Evolutionary conservation across 257 asterid genomes (phyloP), one percentile per base, ranked within the genome.

Genomic region (Solanum chiquidenum): DNA sequence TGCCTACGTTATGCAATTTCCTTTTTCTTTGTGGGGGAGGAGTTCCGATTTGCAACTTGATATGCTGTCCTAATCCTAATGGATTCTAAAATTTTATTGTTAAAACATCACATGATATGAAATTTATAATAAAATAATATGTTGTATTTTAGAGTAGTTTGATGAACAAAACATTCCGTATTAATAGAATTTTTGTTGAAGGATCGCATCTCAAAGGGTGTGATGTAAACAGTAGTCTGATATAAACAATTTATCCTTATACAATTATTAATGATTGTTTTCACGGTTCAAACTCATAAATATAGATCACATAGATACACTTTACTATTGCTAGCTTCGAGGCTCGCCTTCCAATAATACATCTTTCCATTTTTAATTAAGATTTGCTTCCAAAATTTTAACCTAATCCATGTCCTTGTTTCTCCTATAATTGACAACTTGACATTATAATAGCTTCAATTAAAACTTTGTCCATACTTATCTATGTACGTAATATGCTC

Each of bases 231-330:
- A 14, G 1, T 49, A 49, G 0, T 49, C 0, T 49, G 18, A 49
- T n/a, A n/a, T 62, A 23, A 0, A n/a, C 0, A 9, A 0, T n/a
- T 10, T 23, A 62, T 62, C 1, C 1, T 62, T 9, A 21, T 60
- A 4, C 0, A 18, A 20, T 1, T 58, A 52, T 52, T 52, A 0
- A 14, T 52, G 0, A 52, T 14, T 52, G 1, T 52, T 52, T 52
- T 52, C 4, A 6, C 23, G 0, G 7, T 7, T 52, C 23, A 52
- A 52, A 52, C 4, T 52, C 23, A 5, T 52, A 14, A 6, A 16
- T 16, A 52, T 16, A 52, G 0, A 16, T 52, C 9, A 52, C 23
- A 52, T 2, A 16, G 7, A 16, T 0, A 52, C 0, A 16, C 23
- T 5, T 6, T 52, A 16, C 23, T 52, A 6, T 52, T 6, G 62